phyloP scores from a whole-genome alignment of 768 basidiomycete genomes.

The Hypholoma sublateritium region DNA sequence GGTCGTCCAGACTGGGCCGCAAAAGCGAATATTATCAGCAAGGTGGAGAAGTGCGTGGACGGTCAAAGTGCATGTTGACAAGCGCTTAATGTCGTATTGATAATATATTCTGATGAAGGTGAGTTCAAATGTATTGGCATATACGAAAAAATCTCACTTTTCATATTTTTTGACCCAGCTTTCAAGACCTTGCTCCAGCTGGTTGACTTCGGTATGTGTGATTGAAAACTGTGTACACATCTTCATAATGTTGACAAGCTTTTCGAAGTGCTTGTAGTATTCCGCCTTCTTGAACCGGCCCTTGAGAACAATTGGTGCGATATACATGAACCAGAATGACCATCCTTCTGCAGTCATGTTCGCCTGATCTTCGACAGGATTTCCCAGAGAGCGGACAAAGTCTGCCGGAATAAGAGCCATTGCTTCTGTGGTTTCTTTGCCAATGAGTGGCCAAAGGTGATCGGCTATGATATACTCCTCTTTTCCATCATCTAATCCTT shows the following conservation, averaged over 20 bases:
- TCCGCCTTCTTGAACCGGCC: conserved; percentile 23
- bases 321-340: conserved; percentile 36
- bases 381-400: conserved; percentile 28
- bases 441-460: conserved; percentile 33
- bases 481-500: conserved; percentile 29
- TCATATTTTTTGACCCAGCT: conserved; percentile 40
- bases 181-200: conserved; percentile 24
- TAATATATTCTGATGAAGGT: conserved; percentile 27
- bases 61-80: conserved; percentile 28
- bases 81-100: conserved; percentile 23
- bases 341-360: conserved; percentile 36
- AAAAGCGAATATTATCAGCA: conserved; percentile 24
- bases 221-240: conserved; percentile 32
- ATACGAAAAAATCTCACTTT: conserved; percentile 19
- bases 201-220: conserved; percentile 21
- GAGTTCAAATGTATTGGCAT: neutral
- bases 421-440: conserved; percentile 27
- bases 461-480: conserved; percentile 26
- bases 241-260: conserved; percentile 34
- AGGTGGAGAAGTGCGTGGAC: conserved; percentile 36
- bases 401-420: conserved; percentile 27
- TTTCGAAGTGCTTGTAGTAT: conserved; percentile 37
- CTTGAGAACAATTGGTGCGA: conserved; percentile 36
- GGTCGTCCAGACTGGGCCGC: conserved; percentile 32
- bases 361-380: conserved; percentile 22